Evolutionary conservation across 75 land plant species (phyloP), one percentile per base, ranked within the genome.

Genomic region (Picea sitchensis): DNA sequence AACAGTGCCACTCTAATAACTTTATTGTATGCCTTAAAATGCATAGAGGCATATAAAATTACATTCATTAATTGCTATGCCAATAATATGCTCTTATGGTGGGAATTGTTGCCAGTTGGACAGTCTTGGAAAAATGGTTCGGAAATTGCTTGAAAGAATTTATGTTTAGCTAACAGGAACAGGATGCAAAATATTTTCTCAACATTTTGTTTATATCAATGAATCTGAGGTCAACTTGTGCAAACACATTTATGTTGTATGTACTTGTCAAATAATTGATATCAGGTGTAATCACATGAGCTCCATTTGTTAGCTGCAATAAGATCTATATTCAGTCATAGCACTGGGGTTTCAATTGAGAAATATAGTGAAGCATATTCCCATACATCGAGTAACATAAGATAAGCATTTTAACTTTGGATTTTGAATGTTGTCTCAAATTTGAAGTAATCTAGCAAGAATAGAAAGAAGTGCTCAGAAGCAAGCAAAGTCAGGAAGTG

Each of bases 381-480:
- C 5, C 9, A 41, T 41, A 44, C 7, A 41, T 41, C 1, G 51
- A 47, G 9, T 71, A 44, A 41, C 9, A 71, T 71, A 41, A 71
- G 21, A 13, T 47, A 38, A 5, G 54, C 7, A 71, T 20, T 21
- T 11, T 41, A 54, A 41, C 13, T 41, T 44, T 38, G 0, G 23
- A 9, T 38, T 71, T 36, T 41, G 3, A 44, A 14, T 32, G 36
- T 23, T 32, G 36, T 67, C 58, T 68, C 73, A n/a, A 72, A 31
- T 44, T 51, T 82, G 74, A 85, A 96, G 98, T 81, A 96, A 94
- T 64, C 82, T 96, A 81, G 96, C 96, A 69, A 86, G 94, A 88
- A 94, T 96, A 79, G 98, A 96, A 85, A 91, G 91, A 83, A 94
- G 94, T 81, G 98, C 98, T 11, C 91, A 96, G 83, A 96, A 96